phyloP scores from a whole-genome alignment of 371 early-diverging fungal species.

The Lichtheimia ramosa region DNA sequence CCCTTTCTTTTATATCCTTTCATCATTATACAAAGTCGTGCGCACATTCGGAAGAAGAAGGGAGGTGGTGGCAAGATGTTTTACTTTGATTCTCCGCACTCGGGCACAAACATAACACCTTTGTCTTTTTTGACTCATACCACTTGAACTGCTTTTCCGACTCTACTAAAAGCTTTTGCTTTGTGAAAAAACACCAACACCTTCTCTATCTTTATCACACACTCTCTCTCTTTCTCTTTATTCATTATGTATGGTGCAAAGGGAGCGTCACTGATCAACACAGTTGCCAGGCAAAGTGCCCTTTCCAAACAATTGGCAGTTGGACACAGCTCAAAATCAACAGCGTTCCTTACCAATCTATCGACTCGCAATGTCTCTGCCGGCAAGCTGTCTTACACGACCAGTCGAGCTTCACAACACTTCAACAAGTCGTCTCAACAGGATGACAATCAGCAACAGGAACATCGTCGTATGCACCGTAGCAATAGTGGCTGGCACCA shows the following conservation, averaged over 20 bases:
- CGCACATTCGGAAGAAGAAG: no score
- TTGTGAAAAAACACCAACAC: no score
- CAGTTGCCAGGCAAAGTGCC: constrained; percentile 45
- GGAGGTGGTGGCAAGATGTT: no score
- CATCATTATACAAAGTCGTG: no score
- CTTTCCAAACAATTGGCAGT: constrained; percentile 41
- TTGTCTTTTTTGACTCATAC: no score
- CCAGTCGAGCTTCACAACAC: constrained; percentile 28
- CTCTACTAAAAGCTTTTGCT: no score
- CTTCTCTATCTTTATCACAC: no score
- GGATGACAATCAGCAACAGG: constrained; percentile 18
- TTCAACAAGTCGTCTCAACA: constrained; percentile 18
- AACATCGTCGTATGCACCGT: constrained; percentile 12
- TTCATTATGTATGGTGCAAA: constrained; percentile 46
- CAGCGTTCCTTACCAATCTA: constrained; percentile 36
- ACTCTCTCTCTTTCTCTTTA: background rate
- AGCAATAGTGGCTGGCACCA: constrained; percentile 4
- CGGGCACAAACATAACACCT: no score
- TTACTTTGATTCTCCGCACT: no score
- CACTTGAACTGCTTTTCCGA: no score
- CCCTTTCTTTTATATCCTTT: no score
- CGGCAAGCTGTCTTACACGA: constrained; percentile 47
- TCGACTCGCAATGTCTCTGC: constrained; percentile 44
- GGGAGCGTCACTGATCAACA: constrained; percentile 42
- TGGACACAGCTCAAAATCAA: constrained; percentile 31